Percentiles rank a stretch among this genome's conserved stretches.
Evolutionary conservation across 768 basidiomycete genomes (phyloP).

Genomic region (Russula sp.): DNA sequence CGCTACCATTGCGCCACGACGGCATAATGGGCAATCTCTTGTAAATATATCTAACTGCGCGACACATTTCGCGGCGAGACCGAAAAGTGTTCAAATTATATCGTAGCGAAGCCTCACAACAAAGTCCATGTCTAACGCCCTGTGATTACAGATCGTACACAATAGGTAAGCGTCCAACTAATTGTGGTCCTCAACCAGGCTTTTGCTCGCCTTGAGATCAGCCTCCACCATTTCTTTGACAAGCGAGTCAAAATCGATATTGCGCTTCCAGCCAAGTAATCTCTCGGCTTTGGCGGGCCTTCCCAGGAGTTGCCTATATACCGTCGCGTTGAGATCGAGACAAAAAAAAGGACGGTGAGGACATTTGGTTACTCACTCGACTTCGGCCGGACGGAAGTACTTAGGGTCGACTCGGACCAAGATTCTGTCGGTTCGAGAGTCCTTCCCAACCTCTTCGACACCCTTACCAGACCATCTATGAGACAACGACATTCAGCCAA

Average conservation of each 20-base stretch:
- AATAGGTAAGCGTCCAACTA: conserved; percentile 29
- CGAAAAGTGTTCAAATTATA: not conserved
- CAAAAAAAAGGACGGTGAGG: not conserved
- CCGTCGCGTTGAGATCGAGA: not conserved
- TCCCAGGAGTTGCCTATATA: conserved; percentile 67
- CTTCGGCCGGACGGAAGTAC: conserved; percentile 95
- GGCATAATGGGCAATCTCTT: conserved; percentile 18
- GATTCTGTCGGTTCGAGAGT: conserved; percentile 58
- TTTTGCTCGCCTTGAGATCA: conserved; percentile 67
- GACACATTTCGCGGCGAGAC: not conserved
- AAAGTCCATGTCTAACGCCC: not conserved
- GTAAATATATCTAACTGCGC: not conserved
- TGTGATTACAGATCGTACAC: not conserved
- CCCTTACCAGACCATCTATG: conserved; percentile 72
- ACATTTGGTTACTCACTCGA: conserved; percentile 62
- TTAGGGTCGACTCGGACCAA: conserved; percentile 80
- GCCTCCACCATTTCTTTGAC: conserved; percentile 90
- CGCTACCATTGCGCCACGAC: conserved; percentile 35
- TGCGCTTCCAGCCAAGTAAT: conserved; percentile 85
- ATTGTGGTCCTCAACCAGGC: conserved; percentile 81
- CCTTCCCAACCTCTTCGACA: conserved; percentile 71
- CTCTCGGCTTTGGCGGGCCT: conserved; percentile 89
- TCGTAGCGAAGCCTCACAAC: not conserved
- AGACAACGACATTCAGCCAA: conserved; percentile 12
- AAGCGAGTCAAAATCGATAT: conserved; percentile 74